phyloP scores from a whole-genome alignment of 352 stramenopile species.

The Phytophthora rubi region DNA sequence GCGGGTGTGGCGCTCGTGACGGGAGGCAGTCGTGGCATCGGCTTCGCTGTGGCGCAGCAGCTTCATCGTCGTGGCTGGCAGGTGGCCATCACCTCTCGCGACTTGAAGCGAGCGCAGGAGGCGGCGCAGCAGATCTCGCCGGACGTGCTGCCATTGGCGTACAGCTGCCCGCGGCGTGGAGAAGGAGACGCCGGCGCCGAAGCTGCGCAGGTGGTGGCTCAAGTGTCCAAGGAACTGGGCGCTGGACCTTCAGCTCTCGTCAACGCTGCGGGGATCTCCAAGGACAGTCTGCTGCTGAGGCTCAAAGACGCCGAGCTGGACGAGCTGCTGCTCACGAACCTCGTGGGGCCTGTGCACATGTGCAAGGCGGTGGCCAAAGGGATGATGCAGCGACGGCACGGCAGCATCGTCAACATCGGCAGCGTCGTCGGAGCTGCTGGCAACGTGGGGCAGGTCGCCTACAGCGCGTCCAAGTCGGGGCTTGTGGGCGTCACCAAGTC shows the following conservation, averaged over 20 bases:
- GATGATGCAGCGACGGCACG: conserved; percentile 79
- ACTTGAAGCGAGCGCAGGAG: conserved; percentile 56
- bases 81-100: conserved; percentile 75
- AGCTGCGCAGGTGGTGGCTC: conserved; percentile 46
- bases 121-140: conserved; percentile 53
- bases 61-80: conserved; percentile 69
- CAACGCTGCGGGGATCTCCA: conserved; percentile 75
- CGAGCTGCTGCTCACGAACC: conserved; percentile 75
- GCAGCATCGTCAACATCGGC: conserved; percentile 85
- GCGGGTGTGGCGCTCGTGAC: conserved; percentile 68
- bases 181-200: conserved; percentile 27
- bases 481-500: conserved; percentile 79
- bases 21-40: conserved; percentile 81
- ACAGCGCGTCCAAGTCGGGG: conserved; percentile 84
- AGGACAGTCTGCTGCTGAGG: conserved; percentile 76
- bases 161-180: conserved; percentile 52
- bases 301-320: conserved; percentile 69
- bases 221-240: conserved; percentile 50
- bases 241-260: conserved; percentile 62
- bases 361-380: conserved; percentile 74
- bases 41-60: conserved; percentile 72
- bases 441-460: conserved; percentile 82
- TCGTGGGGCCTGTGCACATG: conserved; percentile 77
- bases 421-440: conserved; percentile 80
- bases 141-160: conserved; percentile 62